Evolutionary conservation across 768 basidiomycete species (phyloP).

Genomic region (Leccinum olivaceopallidum): DNA sequence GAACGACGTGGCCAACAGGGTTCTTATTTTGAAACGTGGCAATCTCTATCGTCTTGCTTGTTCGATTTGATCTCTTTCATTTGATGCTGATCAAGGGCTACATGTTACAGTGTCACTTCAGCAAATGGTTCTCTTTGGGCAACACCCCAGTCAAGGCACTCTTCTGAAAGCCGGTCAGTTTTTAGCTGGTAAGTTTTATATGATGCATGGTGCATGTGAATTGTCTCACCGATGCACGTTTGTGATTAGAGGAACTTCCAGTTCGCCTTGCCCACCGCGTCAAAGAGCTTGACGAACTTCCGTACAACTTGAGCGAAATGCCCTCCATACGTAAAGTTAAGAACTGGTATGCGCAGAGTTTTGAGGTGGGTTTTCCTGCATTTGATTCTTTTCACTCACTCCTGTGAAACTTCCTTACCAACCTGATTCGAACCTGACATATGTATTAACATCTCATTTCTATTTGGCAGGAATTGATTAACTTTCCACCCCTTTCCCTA

Average conservation of each 20-base stretch:
- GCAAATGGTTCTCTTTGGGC: slow-evolving; percentile 20
- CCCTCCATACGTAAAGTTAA: slow-evolving; percentile 21
- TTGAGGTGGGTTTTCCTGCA: slow-evolving; percentile 10
- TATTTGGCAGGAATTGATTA: slow-evolving; percentile 10
- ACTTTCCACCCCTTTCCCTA: slow-evolving; percentile 15
- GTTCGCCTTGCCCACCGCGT: slow-evolving; percentile 20
- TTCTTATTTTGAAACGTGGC: background rate
- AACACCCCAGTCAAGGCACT: slow-evolving; percentile 21
- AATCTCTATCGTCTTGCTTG: background rate
- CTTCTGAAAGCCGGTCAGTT: slow-evolving; percentile 19
- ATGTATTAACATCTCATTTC: background rate
- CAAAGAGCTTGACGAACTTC: slow-evolving; percentile 21
- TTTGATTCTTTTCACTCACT: background rate
- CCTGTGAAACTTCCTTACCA: background rate
- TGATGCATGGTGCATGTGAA: background rate
- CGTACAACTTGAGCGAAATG: slow-evolving; percentile 19
- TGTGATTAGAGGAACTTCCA: slow-evolving; percentile 14
- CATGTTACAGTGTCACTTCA: slow-evolving; percentile 14
- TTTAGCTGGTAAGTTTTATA: slow-evolving; percentile 11
- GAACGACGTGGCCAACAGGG: background rate
- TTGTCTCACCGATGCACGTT: background rate
- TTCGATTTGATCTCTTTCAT: background rate
- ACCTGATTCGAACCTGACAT: background rate
- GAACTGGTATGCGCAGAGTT: slow-evolving; percentile 22
- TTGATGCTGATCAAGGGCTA: slow-evolving; percentile 9